Evolutionary conservation across 202 grass and related monocot species (phyloP), one percentile per base, ranked within the genome.

Genomic region (Digitaria exilis): DNA sequence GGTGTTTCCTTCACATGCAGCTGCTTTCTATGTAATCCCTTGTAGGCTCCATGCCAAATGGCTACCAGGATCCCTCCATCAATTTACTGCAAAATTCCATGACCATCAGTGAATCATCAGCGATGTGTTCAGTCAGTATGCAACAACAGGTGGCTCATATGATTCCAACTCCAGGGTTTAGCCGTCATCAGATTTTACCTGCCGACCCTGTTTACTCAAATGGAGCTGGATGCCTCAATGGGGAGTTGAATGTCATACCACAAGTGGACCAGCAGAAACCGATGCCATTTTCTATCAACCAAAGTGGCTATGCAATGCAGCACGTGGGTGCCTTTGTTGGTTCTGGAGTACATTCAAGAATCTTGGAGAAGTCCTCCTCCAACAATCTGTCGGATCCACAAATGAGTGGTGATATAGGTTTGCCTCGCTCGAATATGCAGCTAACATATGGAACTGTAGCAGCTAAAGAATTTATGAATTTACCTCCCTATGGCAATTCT

Each of bases 131-230:
- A 74, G 61, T 86, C 66, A 56, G 77, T 75, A 75, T 85, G 50
- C 84, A 86, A 48, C 73, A 41, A 26, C 80, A 90, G 51, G 77
- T 76, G 31, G 89, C 62, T 77, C 92, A 82, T 73, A 93, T 88
- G 84, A 91, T 90, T 69, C 87, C 83, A 8, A 88, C 90, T 50
- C 85, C 90, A 69, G 92, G 90, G 75, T 93, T 90, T 56, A 93
- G 78, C 54, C 68, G 45, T 83, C 82, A 89, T 75, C 86, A 83
- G 34, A 71, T 67, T 73, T 57, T 73, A 43, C 77, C 77, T 79
- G 50, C 84, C 60, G 91, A 88, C 70, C 82, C 82, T 77, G 79
- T 87, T 22, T 90, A 78, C 76, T 65, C 83, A 77, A 90, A 73
- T 88, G 90, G 76, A 78, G 77, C 64, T 85, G 90, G 87, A 63